Evolutionary conservation across 2,329 filamentous ascomycete genomes (phyloP).

Genomic region (Cladosporium oxysporum): DNA sequence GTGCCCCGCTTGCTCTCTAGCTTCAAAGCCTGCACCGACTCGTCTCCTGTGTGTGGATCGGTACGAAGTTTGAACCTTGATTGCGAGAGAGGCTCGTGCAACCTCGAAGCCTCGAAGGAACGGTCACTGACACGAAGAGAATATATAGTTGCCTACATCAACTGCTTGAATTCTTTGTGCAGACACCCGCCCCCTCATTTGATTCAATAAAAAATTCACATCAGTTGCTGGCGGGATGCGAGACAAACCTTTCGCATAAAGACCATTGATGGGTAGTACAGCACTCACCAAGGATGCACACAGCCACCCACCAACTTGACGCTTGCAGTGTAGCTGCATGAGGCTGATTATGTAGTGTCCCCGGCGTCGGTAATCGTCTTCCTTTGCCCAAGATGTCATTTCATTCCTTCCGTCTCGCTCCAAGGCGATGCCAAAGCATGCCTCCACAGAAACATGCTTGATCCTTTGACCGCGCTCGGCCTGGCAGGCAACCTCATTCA

Average conservation of each 20-base stretch:
- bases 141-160: background rate
- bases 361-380: background rate
- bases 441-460: background rate
- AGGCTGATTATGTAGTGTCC: conserved; percentile 10
- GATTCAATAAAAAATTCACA: too few relatives aligned
- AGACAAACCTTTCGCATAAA: too few relatives aligned
- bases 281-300: background rate
- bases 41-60: too few relatives aligned
- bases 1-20: background rate
- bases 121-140: background rate
- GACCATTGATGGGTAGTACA: too few relatives aligned
- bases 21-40: too few relatives aligned
- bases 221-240: too few relatives aligned
- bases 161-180: background rate
- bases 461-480: conserved; percentile 10
- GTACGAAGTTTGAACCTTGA: too few relatives aligned
- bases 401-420: background rate
- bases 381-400: background rate
- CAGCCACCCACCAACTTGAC: conserved; percentile 3
- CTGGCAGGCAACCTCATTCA: conserved; percentile 9
- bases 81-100: too few relatives aligned
- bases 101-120: too few relatives aligned
- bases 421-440: background rate
- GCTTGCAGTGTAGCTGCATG: conserved; percentile 6
- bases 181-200: background rate